phyloP scores from a whole-genome alignment of 1,284 basidiomycete species.

The Irpex rosettiformis region DNA sequence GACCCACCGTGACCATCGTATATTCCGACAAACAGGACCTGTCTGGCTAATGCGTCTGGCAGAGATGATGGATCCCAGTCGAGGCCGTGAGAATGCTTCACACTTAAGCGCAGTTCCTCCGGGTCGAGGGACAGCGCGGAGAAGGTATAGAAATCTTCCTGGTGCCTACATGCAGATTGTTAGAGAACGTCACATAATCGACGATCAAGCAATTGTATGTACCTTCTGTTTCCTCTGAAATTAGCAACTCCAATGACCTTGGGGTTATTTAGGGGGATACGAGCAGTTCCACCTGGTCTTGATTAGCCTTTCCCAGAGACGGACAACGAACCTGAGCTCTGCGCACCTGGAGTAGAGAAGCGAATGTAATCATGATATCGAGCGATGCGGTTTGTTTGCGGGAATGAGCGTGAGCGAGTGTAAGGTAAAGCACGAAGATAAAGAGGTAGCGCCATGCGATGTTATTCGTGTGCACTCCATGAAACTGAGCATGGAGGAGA shows the following conservation, averaged over 20 bases:
- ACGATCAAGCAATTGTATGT: conserved; percentile 17
- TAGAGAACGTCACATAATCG: background rate
- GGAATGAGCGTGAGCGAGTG: background rate
- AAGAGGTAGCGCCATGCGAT: conserved; percentile 27
- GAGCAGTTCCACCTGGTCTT: conserved; percentile 32
- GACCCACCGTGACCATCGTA: conserved; percentile 67
- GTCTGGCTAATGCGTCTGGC: conserved; percentile 59
- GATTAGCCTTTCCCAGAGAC: background rate
- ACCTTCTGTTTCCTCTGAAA: conserved; percentile 75
- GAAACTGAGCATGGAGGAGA: conserved; percentile 23
- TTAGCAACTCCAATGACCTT: conserved; percentile 72
- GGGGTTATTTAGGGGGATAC: conserved; percentile 42
- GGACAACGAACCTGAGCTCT: background rate
- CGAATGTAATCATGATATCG: conserved; percentile 70
- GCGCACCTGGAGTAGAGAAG: conserved; percentile 50
- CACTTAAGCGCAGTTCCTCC: conserved; percentile 62
- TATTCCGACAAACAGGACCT: conserved; percentile 83
- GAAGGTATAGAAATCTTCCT: conserved; percentile 83
- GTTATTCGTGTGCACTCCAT: conserved; percentile 16
- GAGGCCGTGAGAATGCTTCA: conserved; percentile 57
- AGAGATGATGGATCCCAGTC: conserved; percentile 71
- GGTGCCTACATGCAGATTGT: conserved; percentile 41
- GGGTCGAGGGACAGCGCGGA: conserved; percentile 72
- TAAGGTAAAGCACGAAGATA: conserved; percentile 6
- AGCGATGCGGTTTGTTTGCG: background rate